Base-by-base conservation (phyloP, 2,329 filamentous ascomycete genomes). In the Cladosporium cucumerinum region DNA sequence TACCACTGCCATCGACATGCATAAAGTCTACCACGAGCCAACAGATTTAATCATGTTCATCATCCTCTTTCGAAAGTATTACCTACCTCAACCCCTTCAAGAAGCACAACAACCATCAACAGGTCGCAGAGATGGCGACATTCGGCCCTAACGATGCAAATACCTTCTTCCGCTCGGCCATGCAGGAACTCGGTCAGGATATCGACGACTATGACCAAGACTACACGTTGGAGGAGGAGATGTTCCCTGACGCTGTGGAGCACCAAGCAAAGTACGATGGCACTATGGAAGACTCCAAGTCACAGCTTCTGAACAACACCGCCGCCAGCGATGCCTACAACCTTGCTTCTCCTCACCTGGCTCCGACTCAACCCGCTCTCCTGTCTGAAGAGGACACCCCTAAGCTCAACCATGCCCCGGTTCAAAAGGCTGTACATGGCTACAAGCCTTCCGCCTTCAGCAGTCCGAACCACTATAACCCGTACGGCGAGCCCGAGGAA, bases 221-320 rank as follows among this genome's bases (percentile, higher is more conserved):
- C 12, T 12, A 46, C 16, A 0, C 16, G 7, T n/a, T 43, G 39
- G 39, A 46, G 3, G 18, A n/a, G n/a, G 39, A 69, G 12, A 66
- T 66, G 12, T 70, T 70, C 57, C 63, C 68, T 18, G 69, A 71
- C 55, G 70, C 67, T 14, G 54, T 64, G 30, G 69, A 69, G 30
- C 63, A 68, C 25, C 60, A 61, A n/a, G 25, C 7, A 32, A n/a
- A 62, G 25, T 26, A 26, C n/a, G 43, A 51, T 36, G 26, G 26
- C 28, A 16, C 10, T 3, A 32, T 55, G 49, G 11, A 34, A 10
- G 32, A 39, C 30, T 26, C 25, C 26, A 25, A 18, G 7, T 11
- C 16, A 18, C 32, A 55, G 23, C 25, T 30, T 14, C 23, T 10
- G 16, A 18, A 55, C 34, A n/a, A 21, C 32, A 16, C 10, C 7